phyloP scores from a whole-genome alignment of 2,329 filamentous ascomycete genomes.

The Cladosporium sp. region DNA sequence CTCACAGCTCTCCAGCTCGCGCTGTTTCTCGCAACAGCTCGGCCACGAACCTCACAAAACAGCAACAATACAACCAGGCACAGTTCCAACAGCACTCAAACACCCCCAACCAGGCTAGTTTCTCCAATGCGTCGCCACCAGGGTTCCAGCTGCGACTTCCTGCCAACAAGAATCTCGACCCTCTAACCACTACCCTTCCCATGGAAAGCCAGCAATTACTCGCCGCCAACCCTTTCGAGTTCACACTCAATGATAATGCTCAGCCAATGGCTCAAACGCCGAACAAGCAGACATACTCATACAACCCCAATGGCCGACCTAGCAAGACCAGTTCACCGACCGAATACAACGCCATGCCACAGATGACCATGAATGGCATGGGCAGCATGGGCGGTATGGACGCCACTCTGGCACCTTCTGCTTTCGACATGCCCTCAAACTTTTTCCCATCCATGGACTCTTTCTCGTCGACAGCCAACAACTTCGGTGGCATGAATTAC shows the following conservation, averaged over 20 bases:
- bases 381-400: constrained; percentile 27
- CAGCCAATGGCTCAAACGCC: constrained; percentile 16
- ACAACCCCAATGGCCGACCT: constrained; percentile 38
- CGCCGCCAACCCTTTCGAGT: constrained; percentile 38
- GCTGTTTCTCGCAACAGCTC: constrained; percentile 23
- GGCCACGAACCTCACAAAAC: constrained; percentile 17
- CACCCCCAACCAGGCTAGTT: not conserved
- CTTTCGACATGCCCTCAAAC: constrained; percentile 27
- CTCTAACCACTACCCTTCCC: constrained; percentile 49
- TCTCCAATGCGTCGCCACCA: not conserved
- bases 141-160: constrained; percentile 9
- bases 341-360: constrained; percentile 18
- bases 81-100: not conserved
- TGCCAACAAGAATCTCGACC: constrained; percentile 18
- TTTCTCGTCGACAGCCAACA: constrained; percentile 18
- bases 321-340: constrained; percentile 22
- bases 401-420: constrained; percentile 37
- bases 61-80: constrained; percentile 7
- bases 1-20: constrained; percentile 16
- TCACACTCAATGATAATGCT: constrained; percentile 43
- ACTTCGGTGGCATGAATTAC: constrained; percentile 19
- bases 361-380: constrained; percentile 27
- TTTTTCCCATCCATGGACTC: constrained; percentile 20
- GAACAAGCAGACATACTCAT: constrained; percentile 35
- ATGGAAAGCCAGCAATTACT: constrained; percentile 52